Conservation (phyloP, 139 green algal species). For the Tetradesmus obliquus region DNA sequence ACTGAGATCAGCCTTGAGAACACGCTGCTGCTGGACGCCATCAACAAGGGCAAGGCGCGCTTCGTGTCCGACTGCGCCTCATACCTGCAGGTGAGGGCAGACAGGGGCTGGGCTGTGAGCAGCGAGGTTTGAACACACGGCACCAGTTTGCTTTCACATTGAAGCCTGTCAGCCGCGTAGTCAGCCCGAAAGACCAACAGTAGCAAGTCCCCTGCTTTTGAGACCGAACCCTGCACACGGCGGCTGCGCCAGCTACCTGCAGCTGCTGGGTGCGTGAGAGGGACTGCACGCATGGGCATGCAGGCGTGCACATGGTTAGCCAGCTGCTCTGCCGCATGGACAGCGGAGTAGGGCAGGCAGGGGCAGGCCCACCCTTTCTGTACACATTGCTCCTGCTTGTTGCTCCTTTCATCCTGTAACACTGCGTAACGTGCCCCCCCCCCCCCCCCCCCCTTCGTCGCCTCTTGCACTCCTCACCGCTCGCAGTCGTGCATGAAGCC, state of each 20-base stretch:
- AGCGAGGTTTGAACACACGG: not conserved
- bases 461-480: not conserved
- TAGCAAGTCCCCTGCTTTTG: not conserved
- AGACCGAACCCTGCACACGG: no score
- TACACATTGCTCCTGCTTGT: no score
- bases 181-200: not conserved
- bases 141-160: not conserved
- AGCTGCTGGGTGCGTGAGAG: no score
- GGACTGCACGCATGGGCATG: no score
- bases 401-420: no score
- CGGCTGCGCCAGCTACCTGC: no score
- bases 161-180: not conserved
- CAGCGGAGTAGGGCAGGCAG: no score
- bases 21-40: constrained; percentile 70
- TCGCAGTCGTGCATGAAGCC: constrained; percentile 68
- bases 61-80: constrained; percentile 71
- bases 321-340: no score
- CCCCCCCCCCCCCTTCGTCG: no score
- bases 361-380: no score
- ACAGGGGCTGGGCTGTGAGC: not conserved
- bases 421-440: no score
- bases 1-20: constrained; percentile 73
- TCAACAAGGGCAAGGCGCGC: constrained; percentile 74
- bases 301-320: no score
- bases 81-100: constrained; percentile 59